Base-by-base conservation (phyloP, 352 stramenopile species). In the Albugo candida region DNA sequence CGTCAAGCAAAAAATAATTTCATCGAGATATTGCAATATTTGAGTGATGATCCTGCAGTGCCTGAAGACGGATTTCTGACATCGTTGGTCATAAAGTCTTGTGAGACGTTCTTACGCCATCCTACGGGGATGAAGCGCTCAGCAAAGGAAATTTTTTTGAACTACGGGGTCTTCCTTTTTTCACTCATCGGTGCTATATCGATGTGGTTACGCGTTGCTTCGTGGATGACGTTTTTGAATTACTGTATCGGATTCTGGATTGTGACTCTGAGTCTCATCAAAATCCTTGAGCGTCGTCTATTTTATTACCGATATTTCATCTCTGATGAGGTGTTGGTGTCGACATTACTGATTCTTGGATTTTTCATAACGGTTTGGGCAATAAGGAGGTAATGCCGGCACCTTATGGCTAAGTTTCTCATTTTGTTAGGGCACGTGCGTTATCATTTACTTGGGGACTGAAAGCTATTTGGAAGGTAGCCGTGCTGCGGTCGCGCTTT, bases 281-380 rank as follows among this genome's bases (percentile, higher is more conserved):
- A 85, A 61, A 65, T 87, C 17, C 51, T 88, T 18, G 75, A 92
- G 47, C 78, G 73, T 13, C 78, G 78, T 16, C 66, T 92, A 39
- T 92, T 92, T 39, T 87, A 88, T 60, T 92, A 92, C 45, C 78
- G 78, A 2, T 83, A 83, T 55, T 92, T 92, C 51, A 71, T 92
- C 47, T 88, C 78, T 21, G 78, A 92, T 48, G 76, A 92, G 57
- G 76, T 88, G 49, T 63, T 92, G 12, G 78, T 92, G 27, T 87
- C 78, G 14, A 57, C 53, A 36, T 45, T 86, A 38, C 59, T 92
- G 37, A 85, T 92, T 40, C 53, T 88, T 19, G 73, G 78, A 1
- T 88, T 86, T 48, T 92, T 87, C 55, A 70, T 70, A 13, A 86
- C 78, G 36, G 77, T 88, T 64, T 37, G 58, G 13, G 2, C 47